These are phyloP conservation scores for Ustilaginoidea virens DNA, from an alignment of 2,329 filamentous ascomycete species.

Conservation along the genomic window DNA sequence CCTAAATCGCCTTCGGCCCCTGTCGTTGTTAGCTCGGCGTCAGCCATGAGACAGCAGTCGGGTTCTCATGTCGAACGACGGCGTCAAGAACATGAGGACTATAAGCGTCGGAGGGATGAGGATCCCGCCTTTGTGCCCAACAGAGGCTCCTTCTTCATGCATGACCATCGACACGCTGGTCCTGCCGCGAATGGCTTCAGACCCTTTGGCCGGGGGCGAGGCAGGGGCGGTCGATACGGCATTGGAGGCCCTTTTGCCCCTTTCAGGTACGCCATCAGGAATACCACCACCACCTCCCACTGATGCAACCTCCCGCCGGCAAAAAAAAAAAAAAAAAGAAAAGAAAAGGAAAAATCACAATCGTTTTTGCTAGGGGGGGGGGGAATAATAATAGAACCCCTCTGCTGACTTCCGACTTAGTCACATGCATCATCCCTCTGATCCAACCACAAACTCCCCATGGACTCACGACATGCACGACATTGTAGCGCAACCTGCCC, in stretches of 20 bases:
- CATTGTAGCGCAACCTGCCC: conserved; percentile 33
- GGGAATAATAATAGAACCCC: no score
- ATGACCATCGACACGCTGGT: conserved; percentile 76
- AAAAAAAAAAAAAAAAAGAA: no score
- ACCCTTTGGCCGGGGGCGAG: conserved; percentile 52
- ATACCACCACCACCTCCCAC: no score
- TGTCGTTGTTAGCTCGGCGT: conserved; percentile 38
- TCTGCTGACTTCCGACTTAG: conserved; percentile 16
- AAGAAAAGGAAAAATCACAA: no score
- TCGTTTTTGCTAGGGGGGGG: conserved; percentile 3
- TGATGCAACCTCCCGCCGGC: no score
- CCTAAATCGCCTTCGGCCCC: conserved; percentile 29
- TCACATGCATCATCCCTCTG: conserved; percentile 29
- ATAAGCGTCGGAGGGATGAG: conserved; percentile 72
- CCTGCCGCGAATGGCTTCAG: conserved; percentile 64
- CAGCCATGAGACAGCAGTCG: conserved; percentile 28
- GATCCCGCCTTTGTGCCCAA: conserved; percentile 92
- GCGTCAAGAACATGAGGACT: conserved; percentile 79
- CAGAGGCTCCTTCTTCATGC: conserved; percentile 90
- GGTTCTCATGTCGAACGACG: conserved; percentile 53
- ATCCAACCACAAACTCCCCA: conserved; percentile 53
- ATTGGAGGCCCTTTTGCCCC: conserved; percentile 43
- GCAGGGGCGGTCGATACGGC: conserved; percentile 42
- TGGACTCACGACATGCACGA: conserved; percentile 97
- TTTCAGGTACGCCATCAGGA: conserved; percentile 38